phyloP scores from a whole-genome alignment of 2,329 filamentous ascomycete species.

The Epichloe aotearoae region DNA sequence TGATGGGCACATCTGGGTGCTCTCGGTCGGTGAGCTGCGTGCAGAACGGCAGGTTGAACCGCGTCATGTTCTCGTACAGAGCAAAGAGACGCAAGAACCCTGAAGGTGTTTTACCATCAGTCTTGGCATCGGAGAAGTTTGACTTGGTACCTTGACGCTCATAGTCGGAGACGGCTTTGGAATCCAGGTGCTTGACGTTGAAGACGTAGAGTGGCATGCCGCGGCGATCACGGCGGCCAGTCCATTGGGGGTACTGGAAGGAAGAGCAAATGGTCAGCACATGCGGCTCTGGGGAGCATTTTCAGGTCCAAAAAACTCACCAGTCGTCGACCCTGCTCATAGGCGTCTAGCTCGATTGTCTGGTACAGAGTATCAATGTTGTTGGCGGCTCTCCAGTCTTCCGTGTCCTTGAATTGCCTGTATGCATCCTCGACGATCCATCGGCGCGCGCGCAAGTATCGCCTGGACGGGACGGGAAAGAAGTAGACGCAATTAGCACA shows the following conservation, averaged over 20 bases:
- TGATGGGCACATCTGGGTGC: constrained; percentile 70
- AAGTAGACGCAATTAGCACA: constrained; percentile 6
- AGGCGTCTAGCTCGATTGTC: constrained; percentile 74
- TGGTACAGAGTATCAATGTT: constrained; percentile 68
- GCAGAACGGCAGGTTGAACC: constrained; percentile 77
- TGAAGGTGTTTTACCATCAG: constrained; percentile 52
- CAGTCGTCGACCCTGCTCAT: constrained; percentile 65
- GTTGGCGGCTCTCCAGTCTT: constrained; percentile 74
- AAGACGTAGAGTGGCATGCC: constrained; percentile 90
- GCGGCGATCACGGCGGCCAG: constrained; percentile 74
- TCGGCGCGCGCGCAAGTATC: constrained; percentile 73
- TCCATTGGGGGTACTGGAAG: constrained; percentile 81
- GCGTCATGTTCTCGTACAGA: constrained; percentile 82
- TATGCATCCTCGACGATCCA: constrained; percentile 69
- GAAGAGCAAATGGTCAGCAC: neutral
- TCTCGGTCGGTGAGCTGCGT: constrained; percentile 61
- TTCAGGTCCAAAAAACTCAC: constrained; percentile 30
- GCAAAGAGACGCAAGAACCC: constrained; percentile 81
- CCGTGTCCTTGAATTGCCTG: constrained; percentile 75
- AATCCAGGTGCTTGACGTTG: constrained; percentile 71
- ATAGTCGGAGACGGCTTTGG: constrained; percentile 68
- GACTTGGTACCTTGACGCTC: constrained; percentile 50
- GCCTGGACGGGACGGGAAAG: constrained; percentile 33
- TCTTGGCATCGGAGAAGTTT: constrained; percentile 46
- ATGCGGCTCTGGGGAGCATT: too few relatives aligned